A percentile compares a stretch with the other conserved stretches of the same genome.
These are phyloP conservation scores for Meripilus lineatus DNA, from an alignment of 1,284 basidiomycete species.

Conservation along the genomic window DNA sequence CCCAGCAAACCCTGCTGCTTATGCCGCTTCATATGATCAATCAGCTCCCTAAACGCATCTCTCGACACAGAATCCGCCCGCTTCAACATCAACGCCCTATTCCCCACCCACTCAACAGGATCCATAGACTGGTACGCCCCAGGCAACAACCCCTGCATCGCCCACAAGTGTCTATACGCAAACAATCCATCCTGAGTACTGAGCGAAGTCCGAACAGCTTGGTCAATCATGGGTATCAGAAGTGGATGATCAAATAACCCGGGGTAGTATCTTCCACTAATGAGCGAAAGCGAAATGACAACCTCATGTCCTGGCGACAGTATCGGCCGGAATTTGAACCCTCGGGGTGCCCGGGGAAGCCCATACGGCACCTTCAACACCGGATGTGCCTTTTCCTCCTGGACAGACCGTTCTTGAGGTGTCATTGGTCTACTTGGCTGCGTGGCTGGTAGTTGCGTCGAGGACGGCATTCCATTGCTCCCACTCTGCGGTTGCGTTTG, in stretches of 20 bases:
- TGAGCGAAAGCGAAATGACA: conserved; percentile 57
- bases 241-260: conserved; percentile 57
- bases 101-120: conserved; percentile 46
- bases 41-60: not conserved
- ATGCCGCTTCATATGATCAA: not conserved
- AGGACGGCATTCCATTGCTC: conserved; percentile 9
- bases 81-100: conserved; percentile 48
- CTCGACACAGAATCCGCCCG: conserved; percentile 48
- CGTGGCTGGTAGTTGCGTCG: no score
- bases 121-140: conserved; percentile 64
- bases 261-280: conserved; percentile 75
- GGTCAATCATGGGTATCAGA: conserved; percentile 35
- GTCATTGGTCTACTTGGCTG: no score
- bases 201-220: conserved; percentile 28
- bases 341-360: conserved; percentile 56
- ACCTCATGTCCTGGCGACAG: conserved; percentile 58
- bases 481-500: no score
- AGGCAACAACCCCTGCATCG: conserved; percentile 60
- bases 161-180: conserved; percentile 48
- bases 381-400: conserved; percentile 28
- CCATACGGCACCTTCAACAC: conserved; percentile 36
- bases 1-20: not conserved
- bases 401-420: conserved; percentile 9
- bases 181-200: conserved; percentile 30
- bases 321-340: conserved; percentile 67